Evolutionary conservation across 2,329 filamentous ascomycete species (phyloP), one percentile per base, ranked within the genome.

Genomic region (Reticulascus tulasneorum): DNA sequence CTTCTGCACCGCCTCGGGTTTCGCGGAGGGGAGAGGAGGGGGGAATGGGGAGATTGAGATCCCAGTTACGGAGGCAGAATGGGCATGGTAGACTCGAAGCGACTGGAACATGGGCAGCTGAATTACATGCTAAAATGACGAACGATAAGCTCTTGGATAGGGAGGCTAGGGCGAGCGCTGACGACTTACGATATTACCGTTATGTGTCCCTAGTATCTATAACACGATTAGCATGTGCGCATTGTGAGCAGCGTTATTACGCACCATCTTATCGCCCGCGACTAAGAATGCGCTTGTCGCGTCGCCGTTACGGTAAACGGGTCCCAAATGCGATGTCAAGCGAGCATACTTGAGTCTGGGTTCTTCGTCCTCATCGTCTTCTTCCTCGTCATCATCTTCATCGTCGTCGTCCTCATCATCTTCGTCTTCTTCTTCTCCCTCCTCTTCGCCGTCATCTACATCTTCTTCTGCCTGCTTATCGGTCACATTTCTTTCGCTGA

Each of bases 231-330:
- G 46, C 33, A 35, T 27, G 20, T 31, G 19, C 22, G 36, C 23
- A 18, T 21, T 13, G 7, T 16, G 11, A 7, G 6, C 15, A 32
- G 32, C 12, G 33, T 29, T 33, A 13, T 3, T 38, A 37, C 69
- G 52, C 72, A 91, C 87, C 91, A 97, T 94, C 69, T 97, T 97
- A 69, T 98, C 91, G 34, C 91, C 91, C 25, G 86, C 86, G 32
- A 94, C 87, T 32, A 94, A 66, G 58, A 95, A 95, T 8, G 86
- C 72, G 61, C 90, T 96, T 18, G 91, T 96, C 49, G 89, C 87
- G 73, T 98, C 93, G 50, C 88, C 90, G 66, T 94, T 95, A 40
- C 89, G 82, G 66, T 98, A 98, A 22, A 96, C 77, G 27, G 84
- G 70, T 18, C 76, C 79, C 43, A 98, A 67, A 52, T 84, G 82